Evolutionary conservation across 208 protist species (phyloP).

Genomic region (Trypanosoma rangeli): DNA sequence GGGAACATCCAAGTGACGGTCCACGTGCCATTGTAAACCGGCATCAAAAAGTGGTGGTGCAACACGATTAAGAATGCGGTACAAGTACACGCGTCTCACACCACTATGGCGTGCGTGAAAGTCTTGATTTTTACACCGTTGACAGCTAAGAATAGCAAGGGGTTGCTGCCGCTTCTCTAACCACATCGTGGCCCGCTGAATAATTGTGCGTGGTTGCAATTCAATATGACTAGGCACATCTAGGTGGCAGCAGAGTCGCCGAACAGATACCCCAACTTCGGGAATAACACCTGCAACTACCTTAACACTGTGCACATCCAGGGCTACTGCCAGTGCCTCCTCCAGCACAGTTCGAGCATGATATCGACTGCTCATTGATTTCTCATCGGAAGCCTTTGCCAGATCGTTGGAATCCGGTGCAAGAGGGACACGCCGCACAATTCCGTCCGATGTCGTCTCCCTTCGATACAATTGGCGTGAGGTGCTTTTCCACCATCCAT

Average conservation of each 20-base stretch:
- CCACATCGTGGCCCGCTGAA: conserved; percentile 85
- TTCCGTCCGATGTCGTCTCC: conserved; percentile 24
- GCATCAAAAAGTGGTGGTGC: conserved; percentile 86
- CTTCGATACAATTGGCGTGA: conserved; percentile 26
- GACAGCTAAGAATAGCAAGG: conserved; percentile 73
- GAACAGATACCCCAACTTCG: conserved; percentile 76
- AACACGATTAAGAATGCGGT: conserved; percentile 90
- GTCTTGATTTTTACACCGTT: conserved; percentile 71
- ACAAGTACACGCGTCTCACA: conserved; percentile 80
- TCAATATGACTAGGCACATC: conserved; percentile 76
- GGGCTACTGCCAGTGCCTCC: conserved; percentile 77
- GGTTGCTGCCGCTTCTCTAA: conserved; percentile 72
- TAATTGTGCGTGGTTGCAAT: conserved; percentile 84
- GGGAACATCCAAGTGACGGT: conserved; percentile 75
- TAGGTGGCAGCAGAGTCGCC: conserved; percentile 81
- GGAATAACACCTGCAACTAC: conserved; percentile 75
- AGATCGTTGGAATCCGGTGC: not conserved
- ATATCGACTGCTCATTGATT: conserved; percentile 30
- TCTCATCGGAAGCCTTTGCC: not conserved
- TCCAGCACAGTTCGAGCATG: conserved; percentile 67
- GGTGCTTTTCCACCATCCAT: conserved; percentile 85
- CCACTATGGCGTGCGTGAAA: conserved; percentile 87
- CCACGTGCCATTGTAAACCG: conserved; percentile 87
- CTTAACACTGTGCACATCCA: conserved; percentile 55
- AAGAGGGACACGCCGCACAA: conserved; percentile 11